phyloP scores from a whole-genome alignment of 345 rosid species.

The Arabis alpina region DNA sequence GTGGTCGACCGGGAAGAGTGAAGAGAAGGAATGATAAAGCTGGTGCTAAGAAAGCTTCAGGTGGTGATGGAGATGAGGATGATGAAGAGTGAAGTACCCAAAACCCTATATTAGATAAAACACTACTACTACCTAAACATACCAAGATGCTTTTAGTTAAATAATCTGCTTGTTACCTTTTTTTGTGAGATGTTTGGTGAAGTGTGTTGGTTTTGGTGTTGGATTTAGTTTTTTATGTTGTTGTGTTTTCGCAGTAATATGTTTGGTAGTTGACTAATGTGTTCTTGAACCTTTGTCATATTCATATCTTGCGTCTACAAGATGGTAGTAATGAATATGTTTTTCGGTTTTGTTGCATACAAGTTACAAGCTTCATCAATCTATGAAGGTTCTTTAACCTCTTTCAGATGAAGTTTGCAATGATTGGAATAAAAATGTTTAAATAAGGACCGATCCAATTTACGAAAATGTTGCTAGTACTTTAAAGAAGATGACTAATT shows the following conservation, averaged over 20 bases:
- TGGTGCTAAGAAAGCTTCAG: slow-evolving; percentile 50
- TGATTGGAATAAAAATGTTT: too few relatives aligned
- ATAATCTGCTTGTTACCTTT: not conserved
- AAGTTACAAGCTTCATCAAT: too few relatives aligned
- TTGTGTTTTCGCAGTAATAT: not conserved
- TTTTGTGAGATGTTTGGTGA: not conserved
- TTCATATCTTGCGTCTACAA: slow-evolving; percentile 25
- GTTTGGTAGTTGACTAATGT: not conserved
- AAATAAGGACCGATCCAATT: too few relatives aligned
- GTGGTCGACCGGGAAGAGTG: slow-evolving; percentile 55
- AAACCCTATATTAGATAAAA: slow-evolving; percentile 9
- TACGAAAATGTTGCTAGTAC: too few relatives aligned
- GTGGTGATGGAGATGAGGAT: slow-evolving; percentile 67
- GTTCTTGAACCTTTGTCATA: not conserved
- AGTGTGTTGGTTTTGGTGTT: slow-evolving; percentile 28
- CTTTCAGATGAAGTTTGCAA: too few relatives aligned
- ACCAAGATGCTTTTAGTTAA: slow-evolving; percentile 15
- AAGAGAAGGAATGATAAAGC: slow-evolving; percentile 51
- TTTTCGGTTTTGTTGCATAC: too few relatives aligned
- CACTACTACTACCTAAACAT: not conserved
- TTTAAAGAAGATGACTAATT: too few relatives aligned
- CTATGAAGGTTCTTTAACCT: too few relatives aligned
- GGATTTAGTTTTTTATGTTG: slow-evolving; percentile 6
- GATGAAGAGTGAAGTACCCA: slow-evolving; percentile 51
- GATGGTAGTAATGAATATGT: slow-evolving; percentile 8